Evolutionary conservation across 2,329 filamentous ascomycete species (phyloP).

Genomic region (Colletotrichum aenigma): DNA sequence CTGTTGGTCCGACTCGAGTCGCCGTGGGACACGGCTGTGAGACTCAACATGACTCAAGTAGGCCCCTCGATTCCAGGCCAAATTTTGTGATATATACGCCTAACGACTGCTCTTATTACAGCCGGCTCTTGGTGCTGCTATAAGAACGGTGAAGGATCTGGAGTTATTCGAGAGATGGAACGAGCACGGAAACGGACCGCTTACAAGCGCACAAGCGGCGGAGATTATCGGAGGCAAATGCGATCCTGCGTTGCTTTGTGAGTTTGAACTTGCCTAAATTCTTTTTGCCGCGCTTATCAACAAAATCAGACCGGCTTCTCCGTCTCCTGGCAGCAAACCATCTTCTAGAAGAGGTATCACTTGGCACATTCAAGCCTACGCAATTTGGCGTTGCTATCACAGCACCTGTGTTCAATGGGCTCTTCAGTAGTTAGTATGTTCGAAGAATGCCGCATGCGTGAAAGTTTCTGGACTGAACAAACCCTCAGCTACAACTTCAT

Average conservation of each 20-base stretch:
- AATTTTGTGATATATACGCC: background rate
- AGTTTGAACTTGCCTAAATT: background rate
- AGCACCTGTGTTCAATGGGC: background rate
- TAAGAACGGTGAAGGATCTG: background rate
- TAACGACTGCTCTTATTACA: background rate
- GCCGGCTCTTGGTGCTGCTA: background rate
- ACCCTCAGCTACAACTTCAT: background rate
- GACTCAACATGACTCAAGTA: slow-evolving; percentile 1
- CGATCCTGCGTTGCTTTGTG: background rate
- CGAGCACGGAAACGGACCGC: background rate
- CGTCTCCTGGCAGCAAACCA: background rate
- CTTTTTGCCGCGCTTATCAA: background rate
- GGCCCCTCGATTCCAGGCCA: accelerated
- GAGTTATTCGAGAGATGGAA: background rate
- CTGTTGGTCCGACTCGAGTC: background rate
- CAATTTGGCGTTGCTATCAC: background rate
- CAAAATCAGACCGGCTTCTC: background rate
- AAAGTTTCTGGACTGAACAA: accelerated
- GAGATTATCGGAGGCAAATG: background rate
- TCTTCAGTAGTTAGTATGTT: background rate
- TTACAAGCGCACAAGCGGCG: background rate
- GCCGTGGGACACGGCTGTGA: background rate
- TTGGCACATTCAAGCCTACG: background rate
- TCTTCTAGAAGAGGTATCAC: background rate
- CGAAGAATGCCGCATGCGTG: accelerated